phyloP scores from a whole-genome alignment of 768 basidiomycete genomes.

The Lactarius sanguifluus region DNA sequence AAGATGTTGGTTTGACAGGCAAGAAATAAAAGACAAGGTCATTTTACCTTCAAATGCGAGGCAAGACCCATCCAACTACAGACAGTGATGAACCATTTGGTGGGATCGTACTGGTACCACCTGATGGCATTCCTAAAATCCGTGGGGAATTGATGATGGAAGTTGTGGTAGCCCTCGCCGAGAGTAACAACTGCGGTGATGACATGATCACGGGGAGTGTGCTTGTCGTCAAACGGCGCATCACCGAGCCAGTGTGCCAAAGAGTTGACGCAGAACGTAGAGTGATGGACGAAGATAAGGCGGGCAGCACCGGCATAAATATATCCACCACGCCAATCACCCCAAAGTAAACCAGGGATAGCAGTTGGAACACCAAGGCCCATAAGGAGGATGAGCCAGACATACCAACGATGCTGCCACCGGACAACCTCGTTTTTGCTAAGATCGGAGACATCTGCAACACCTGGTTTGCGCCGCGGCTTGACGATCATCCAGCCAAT shows the following conservation, averaged over 20 bases:
- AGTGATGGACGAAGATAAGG: constrained; percentile 86
- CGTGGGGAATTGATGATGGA: constrained; percentile 97
- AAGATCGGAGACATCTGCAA: constrained; percentile 86
- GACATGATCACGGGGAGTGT: constrained; percentile 87
- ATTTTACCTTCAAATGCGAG: constrained; percentile 52
- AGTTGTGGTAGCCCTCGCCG: constrained; percentile 98
- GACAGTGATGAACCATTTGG: constrained; percentile 85
- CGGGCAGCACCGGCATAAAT: constrained; percentile 80
- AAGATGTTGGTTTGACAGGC: neutral
- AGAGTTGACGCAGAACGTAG: constrained; percentile 96
- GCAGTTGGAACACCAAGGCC: constrained; percentile 72
- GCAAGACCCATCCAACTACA: constrained; percentile 58
- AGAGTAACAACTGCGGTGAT: constrained; percentile 88
- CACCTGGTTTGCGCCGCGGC: constrained; percentile 84
- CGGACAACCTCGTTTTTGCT: constrained; percentile 73
- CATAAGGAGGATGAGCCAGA: constrained; percentile 66
- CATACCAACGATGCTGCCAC: constrained; percentile 87
- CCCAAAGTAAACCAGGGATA: constrained; percentile 80
- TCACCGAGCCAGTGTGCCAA: constrained; percentile 97
- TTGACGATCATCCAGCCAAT: constrained; percentile 93
- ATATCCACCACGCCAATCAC: constrained; percentile 83
- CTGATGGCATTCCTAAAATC: constrained; percentile 96
- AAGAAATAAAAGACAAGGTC: neutral
- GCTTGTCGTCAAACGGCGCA: constrained; percentile 91
- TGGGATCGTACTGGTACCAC: constrained; percentile 92